Evolutionary conservation across 805 yeast genomes (phyloP).

Genomic region (Metschnikowia lachancei): DNA sequence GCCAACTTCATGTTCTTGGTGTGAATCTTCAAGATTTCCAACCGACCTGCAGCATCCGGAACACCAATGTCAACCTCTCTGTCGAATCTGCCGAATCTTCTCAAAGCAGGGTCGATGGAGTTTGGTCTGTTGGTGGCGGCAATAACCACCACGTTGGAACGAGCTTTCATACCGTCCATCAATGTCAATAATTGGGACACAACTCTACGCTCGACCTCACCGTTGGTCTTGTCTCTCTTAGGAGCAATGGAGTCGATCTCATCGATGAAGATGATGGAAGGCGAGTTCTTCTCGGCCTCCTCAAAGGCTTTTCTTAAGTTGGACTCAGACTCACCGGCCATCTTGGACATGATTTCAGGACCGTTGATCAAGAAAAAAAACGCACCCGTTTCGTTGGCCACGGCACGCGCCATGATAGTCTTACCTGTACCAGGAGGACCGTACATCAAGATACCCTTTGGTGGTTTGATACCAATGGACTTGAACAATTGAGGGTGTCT

Average conservation of each 20-base stretch:
- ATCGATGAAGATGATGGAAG: slow-evolving; percentile 95
- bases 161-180: slow-evolving; percentile 99
- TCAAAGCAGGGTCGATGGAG: slow-evolving; percentile 80
- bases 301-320: slow-evolving; percentile 97
- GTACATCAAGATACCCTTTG: slow-evolving; percentile 95
- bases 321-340: slow-evolving; percentile 99
- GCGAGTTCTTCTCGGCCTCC: slow-evolving; percentile 98
- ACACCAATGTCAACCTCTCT: slow-evolving; percentile 86
- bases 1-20: slow-evolving; percentile 97
- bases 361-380: slow-evolving; percentile 97
- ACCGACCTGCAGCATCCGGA: slow-evolving; percentile 98
- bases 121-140: slow-evolving; percentile 95
- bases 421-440: slow-evolving; percentile 99
- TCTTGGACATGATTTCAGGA: slow-evolving; percentile 99
- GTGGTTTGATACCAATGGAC: slow-evolving; percentile 98
- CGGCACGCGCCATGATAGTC: slow-evolving; percentile 99
- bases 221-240: slow-evolving; percentile 99
- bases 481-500: slow-evolving; percentile 98
- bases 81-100: slow-evolving; percentile 84
- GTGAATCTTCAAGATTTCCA: slow-evolving; percentile 94
- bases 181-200: slow-evolving; percentile 95
- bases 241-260: slow-evolving; percentile 99
- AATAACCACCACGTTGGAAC: slow-evolving; percentile 95
- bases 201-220: slow-evolving; percentile 99
- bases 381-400: slow-evolving; percentile 98